Evolutionary conservation across 805 yeast genomes (phyloP), one percentile per base, ranked within the genome.

Genomic region (Henningerozyma blattae): DNA sequence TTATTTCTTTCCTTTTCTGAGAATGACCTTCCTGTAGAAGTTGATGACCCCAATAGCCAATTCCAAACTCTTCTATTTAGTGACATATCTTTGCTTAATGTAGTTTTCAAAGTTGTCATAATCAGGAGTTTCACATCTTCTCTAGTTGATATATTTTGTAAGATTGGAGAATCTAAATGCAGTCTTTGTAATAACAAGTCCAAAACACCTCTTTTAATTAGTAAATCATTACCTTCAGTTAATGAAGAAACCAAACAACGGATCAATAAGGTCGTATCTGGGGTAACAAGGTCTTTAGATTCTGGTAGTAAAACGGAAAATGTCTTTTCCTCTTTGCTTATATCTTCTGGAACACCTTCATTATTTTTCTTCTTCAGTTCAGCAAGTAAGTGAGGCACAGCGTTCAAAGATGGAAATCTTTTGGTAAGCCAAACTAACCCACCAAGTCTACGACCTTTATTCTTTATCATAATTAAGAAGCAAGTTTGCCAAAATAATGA

Each of bases 61-160:
- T 70, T 77, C 95, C 97, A 87, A 15, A 91, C 65, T 46, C 99
- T 69, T 56, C 98, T 68, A 54, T 91, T 91, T 38, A 91, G 66
- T 7, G 96, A 85, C 95, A 91, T 85, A 55, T 91, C 99, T 45
- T 77, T 77, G 30, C 79, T 73, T 29, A 85, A 60, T 3, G 91
- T 78, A 0, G 87, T 75, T 9, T 66, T 57, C 18, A 85, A 69
- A 26, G 86, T 77, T 8, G 75, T 64, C 56, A 77, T 61, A 14
- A 85, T 52, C 26, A 86, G 57, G 20, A 68, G 45, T 39, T 71
- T 68, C 31, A 70, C 67, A 46, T 85, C 94, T 5, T 64, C 58
- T 0, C 56, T 45, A 1, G 72, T 56, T 1, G 74, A 61, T 9
- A 75, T 39, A 2, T 52, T 45, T 30, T 68, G 70, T 18, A 81